Percentiles rank a stretch among this genome's conserved stretches.
Conservation (phyloP, 352 stramenopile species). For the Phytophthora boehmeriae region DNA sequence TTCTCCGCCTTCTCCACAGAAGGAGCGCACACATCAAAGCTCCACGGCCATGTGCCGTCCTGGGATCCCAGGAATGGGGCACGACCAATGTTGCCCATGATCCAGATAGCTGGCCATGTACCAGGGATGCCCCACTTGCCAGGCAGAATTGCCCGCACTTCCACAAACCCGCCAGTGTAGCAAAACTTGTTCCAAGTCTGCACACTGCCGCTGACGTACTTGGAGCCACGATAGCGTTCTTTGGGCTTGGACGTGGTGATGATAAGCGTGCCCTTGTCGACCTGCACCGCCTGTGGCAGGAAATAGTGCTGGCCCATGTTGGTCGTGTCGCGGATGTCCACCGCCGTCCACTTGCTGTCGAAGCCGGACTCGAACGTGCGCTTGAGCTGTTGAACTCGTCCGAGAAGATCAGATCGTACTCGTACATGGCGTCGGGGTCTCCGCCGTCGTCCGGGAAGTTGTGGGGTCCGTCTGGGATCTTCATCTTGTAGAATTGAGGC, state of each 20-base stretch:
- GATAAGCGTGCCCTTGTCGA: constrained; percentile 93
- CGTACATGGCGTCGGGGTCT: constrained; percentile 29
- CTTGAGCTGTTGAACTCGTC: constrained; percentile 96
- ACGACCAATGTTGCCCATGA: constrained; percentile 97
- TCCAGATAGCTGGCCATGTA: constrained; percentile 98
- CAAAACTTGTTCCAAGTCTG: constrained; percentile 99
- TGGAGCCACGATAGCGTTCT: constrained; percentile 71
- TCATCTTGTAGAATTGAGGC: constrained; percentile 42
- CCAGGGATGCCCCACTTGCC: constrained; percentile 94
- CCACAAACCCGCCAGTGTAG: constrained; percentile 97
- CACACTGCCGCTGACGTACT: constrained; percentile 93
- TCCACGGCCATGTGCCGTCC: constrained; percentile 97
- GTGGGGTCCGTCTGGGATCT: constrained; percentile 53
- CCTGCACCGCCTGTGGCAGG: constrained; percentile 91
- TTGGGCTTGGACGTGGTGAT: constrained; percentile 91
- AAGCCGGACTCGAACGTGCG: constrained; percentile 94
- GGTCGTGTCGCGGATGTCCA: constrained; percentile 95
- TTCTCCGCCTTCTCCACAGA: constrained; percentile 90
- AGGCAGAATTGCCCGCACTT: constrained; percentile 94
- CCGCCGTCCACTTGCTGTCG: constrained; percentile 95
- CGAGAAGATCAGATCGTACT: constrained; percentile 93
- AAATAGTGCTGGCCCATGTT: constrained; percentile 98
- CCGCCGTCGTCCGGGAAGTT: constrained; percentile 39
- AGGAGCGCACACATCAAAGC: constrained; percentile 91
- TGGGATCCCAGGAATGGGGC: constrained; percentile 94